phyloP scores from a whole-genome alignment of 805 yeast species.

The Cyberlindnera maritima region DNA sequence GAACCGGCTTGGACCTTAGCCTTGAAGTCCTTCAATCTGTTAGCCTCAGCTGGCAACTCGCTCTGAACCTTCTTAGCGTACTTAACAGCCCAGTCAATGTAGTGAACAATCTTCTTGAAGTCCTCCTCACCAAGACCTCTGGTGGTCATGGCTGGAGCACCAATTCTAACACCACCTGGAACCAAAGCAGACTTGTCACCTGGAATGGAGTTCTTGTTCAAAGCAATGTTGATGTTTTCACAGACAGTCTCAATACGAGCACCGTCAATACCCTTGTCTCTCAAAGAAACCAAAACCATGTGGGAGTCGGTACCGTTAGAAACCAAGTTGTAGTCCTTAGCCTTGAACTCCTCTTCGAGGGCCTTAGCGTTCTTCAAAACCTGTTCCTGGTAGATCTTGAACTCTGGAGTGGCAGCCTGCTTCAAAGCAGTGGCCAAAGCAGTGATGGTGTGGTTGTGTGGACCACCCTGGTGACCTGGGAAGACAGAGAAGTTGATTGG shows the following conservation, averaged over 20 bases:
- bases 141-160: conserved; percentile 98
- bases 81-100: conserved; percentile 75
- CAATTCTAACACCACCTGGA: conserved; percentile 95
- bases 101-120: conserved; percentile 74
- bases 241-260: conserved; percentile 91
- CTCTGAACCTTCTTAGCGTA: conserved; percentile 76
- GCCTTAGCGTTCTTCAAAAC: conserved; percentile 80
- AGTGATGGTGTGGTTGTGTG: conserved; percentile 96
- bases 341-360: conserved; percentile 65
- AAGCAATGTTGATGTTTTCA: conserved; percentile 89
- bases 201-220: conserved; percentile 94
- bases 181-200: conserved; percentile 94
- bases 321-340: conserved; percentile 71
- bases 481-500: conserved; percentile 94
- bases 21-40: conserved; percentile 95
- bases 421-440: conserved; percentile 94
- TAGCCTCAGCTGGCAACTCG: conserved; percentile 84
- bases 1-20: conserved; percentile 70
- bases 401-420: conserved; percentile 88
- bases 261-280: conserved; percentile 80
- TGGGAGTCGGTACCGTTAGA: conserved; percentile 96
- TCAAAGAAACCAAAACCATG: conserved; percentile 80
- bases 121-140: conserved; percentile 92
- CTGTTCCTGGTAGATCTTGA: conserved; percentile 77
- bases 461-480: conserved; percentile 99